Evolutionary conservation across 2,329 filamentous ascomycete species (phyloP).

Genomic region (Albophoma yamanashiensis): DNA sequence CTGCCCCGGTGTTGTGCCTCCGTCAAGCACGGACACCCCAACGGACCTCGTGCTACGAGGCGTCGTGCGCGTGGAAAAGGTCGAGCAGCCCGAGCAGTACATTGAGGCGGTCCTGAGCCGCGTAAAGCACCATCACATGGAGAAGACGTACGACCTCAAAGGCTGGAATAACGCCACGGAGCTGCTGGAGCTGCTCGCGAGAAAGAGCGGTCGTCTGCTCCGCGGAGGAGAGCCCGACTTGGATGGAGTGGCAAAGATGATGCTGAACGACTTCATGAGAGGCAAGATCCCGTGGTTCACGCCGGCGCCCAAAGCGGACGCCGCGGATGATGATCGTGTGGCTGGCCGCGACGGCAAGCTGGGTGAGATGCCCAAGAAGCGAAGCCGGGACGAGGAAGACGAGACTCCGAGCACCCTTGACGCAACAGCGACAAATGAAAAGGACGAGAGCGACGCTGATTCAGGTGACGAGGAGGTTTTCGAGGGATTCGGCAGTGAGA

Average conservation of each 20-base stretch:
- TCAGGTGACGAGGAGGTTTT: slow-evolving; percentile 28
- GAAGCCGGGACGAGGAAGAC: slow-evolving; percentile 51
- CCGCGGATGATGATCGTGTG: slow-evolving; percentile 38
- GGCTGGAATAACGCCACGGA: slow-evolving; percentile 67
- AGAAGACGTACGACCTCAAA: slow-evolving; percentile 83
- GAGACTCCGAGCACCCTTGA: slow-evolving; percentile 35
- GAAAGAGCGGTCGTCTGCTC: slow-evolving; percentile 76
- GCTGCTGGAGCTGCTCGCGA: slow-evolving; percentile 77
- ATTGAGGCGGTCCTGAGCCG: slow-evolving; percentile 71
- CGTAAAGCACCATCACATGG: slow-evolving; percentile 79
- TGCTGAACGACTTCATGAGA: slow-evolving; percentile 89
- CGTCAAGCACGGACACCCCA: slow-evolving; percentile 71
- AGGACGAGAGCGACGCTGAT: slow-evolving; percentile 17
- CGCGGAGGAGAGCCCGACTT: slow-evolving; percentile 92
- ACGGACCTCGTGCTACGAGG: slow-evolving; percentile 84
- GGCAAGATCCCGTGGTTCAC: slow-evolving; percentile 97
- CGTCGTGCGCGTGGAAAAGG: slow-evolving; percentile 89
- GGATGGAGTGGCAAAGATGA: slow-evolving; percentile 92
- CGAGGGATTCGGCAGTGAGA: slow-evolving; percentile 25
- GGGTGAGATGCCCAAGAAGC: slow-evolving; percentile 80
- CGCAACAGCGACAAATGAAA: slow-evolving; percentile 17
- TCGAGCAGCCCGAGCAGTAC: slow-evolving; percentile 93
- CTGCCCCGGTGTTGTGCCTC: slow-evolving; percentile 91
- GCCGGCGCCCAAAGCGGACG: slow-evolving; percentile 54
- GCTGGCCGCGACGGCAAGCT: slow-evolving; percentile 67